These are phyloP conservation scores for Cladosporium cucumerinum DNA, from an alignment of 2,329 filamentous ascomycete genomes.

Conservation along the genomic window DNA sequence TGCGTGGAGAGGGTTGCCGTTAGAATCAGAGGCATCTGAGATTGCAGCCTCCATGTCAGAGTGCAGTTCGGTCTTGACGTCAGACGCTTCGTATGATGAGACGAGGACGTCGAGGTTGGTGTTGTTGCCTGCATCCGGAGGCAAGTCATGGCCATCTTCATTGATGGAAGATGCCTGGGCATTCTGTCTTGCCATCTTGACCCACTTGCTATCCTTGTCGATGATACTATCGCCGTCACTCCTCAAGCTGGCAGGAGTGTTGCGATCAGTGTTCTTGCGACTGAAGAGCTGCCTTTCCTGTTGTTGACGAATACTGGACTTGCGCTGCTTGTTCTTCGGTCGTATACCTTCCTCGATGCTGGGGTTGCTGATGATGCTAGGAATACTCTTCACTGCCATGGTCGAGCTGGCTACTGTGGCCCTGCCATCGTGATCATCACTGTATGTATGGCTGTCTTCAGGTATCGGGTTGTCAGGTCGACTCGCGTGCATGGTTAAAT, in stretches of 20 bases:
- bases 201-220: slow-evolving; percentile 51
- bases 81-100: slow-evolving; percentile 69
- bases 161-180: slow-evolving; percentile 44
- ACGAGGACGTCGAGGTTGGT: slow-evolving; percentile 83
- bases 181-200: slow-evolving; percentile 54
- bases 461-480: slow-evolving; percentile 53
- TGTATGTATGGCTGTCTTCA: slow-evolving; percentile 50
- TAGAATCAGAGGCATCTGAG: slow-evolving; percentile 61
- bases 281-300: slow-evolving; percentile 92
- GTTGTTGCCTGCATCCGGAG: slow-evolving; percentile 43
- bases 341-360: slow-evolving; percentile 60
- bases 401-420: slow-evolving; percentile 82
- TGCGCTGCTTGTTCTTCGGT: slow-evolving; percentile 66
- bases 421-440: slow-evolving; percentile 58
- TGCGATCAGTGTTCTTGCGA: slow-evolving; percentile 62
- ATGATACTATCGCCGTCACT: slow-evolving; percentile 53
- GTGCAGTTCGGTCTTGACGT: slow-evolving; percentile 68
- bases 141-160: slow-evolving; percentile 48
- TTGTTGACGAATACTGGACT: slow-evolving; percentile 75
- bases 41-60: slow-evolving; percentile 76
- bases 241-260: slow-evolving; percentile 46
- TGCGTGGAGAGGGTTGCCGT: slow-evolving; percentile 53
- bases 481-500: slow-evolving; percentile 94
- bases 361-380: slow-evolving; percentile 72
- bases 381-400: slow-evolving; percentile 82